These are phyloP conservation scores for Cystobasidium onofrii DNA, from an alignment of 768 basidiomycete species.

Conservation along the genomic window DNA sequence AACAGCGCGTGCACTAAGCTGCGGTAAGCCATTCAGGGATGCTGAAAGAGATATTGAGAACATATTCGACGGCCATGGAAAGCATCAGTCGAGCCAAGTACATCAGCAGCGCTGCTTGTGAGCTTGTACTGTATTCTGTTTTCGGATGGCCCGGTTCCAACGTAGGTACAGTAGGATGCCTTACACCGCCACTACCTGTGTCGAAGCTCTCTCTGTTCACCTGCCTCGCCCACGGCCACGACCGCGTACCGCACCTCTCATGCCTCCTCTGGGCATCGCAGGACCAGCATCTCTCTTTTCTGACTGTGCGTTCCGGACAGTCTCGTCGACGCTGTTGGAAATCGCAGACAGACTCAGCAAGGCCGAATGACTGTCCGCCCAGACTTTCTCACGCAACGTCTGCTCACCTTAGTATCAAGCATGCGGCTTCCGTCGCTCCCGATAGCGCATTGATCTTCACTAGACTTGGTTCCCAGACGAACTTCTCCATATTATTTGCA, in stretches of 20 bases:
- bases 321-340: constrained; percentile 75
- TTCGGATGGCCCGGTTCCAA: not conserved
- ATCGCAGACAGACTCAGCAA: no score
- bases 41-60: no score
- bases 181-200: not conserved
- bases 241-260: constrained; percentile 20
- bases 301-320: constrained; percentile 51
- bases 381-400: no score
- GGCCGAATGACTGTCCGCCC: no score
- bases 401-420: constrained; percentile 59
- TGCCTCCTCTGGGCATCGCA: constrained; percentile 20
- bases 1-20: no score
- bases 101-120: no score
- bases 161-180: no score
- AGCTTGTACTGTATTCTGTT: not conserved
- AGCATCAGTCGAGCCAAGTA: no score
- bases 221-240: constrained; percentile 18
- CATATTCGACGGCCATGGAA: no score
- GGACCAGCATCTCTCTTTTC: constrained; percentile 25
- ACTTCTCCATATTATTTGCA: constrained; percentile 90
- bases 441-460: constrained; percentile 92
- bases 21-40: no score
- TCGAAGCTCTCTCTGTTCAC: no score
- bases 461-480: constrained; percentile 95
- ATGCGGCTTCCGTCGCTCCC: constrained; percentile 93